Conservation (phyloP, 352 stramenopile species). For the Pythium vanterpoolii region DNA sequence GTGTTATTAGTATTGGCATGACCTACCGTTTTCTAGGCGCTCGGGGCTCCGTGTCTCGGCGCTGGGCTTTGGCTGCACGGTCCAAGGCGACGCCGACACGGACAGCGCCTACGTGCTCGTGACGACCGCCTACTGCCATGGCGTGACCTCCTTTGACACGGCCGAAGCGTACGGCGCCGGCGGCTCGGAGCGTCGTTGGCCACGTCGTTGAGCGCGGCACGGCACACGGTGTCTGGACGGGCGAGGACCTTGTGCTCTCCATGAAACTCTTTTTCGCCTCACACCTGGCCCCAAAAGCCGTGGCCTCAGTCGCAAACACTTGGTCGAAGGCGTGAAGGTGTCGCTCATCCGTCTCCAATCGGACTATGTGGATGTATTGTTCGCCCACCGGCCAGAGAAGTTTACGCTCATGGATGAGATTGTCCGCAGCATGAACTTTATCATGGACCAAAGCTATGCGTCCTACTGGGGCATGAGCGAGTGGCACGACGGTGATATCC, state of each 20-base stretch:
- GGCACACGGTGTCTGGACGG: conserved; percentile 16
- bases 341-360: conserved; percentile 40
- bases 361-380: conserved; percentile 46
- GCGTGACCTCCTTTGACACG: conserved; percentile 61
- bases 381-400: conserved; percentile 32
- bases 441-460: conserved; percentile 40
- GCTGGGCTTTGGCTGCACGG: not conserved
- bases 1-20: not conserved
- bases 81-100: not conserved
- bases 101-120: conserved; percentile 31
- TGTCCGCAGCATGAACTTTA: conserved; percentile 46
- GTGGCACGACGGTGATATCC: conserved; percentile 42
- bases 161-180: conserved; percentile 37
- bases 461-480: conserved; percentile 54
- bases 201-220: conserved; percentile 25
- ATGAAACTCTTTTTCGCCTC: conserved; percentile 59
- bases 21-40: not conserved
- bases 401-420: conserved; percentile 38
- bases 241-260: conserved; percentile 51
- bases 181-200: conserved; percentile 30
- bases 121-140: conserved; percentile 28
- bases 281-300: conserved; percentile 22
- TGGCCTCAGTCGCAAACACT: conserved; percentile 38
- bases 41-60: not conserved
- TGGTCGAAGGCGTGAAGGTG: conserved; percentile 40